Percentiles rank a stretch among this genome's conserved stretches.
Evolutionary conservation across 2,329 filamentous ascomycete genomes (phyloP).

Genomic region (Aspergillus spinulosporus): DNA sequence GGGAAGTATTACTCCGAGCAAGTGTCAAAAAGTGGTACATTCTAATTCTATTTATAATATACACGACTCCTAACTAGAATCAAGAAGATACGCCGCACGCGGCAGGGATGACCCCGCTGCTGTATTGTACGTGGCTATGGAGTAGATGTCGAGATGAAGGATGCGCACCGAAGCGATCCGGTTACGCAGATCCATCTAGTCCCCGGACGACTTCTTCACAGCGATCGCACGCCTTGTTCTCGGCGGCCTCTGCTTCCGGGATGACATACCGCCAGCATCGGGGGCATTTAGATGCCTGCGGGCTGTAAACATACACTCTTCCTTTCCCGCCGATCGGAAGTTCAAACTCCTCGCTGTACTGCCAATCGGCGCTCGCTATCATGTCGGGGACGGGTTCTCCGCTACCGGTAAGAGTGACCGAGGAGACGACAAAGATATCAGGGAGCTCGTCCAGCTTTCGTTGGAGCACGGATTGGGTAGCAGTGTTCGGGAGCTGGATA

Average conservation of each 20-base stretch:
- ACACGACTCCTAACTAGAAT: neutral
- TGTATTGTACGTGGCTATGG: conserved; percentile 6
- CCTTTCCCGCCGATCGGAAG: conserved; percentile 35
- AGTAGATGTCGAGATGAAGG: neutral
- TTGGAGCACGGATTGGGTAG: conserved; percentile 28
- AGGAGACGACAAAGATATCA: conserved; percentile 69
- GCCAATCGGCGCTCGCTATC: conserved; percentile 42
- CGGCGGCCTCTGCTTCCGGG: conserved; percentile 43
- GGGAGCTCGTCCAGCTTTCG: conserved; percentile 54
- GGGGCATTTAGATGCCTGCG: conserved; percentile 68
- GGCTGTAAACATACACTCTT: conserved; percentile 46
- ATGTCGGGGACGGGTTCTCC: conserved; percentile 27
- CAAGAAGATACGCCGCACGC: neutral
- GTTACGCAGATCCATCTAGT: conserved; percentile 23
- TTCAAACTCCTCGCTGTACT: conserved; percentile 45
- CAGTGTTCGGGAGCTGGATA: conserved; percentile 29
- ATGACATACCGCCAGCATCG: conserved; percentile 87
- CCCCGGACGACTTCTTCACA: conserved; percentile 67
- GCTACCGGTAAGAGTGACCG: conserved; percentile 54
- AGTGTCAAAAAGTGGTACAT: too few relatives aligned
- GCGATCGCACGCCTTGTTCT: conserved; percentile 68
- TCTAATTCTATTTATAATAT: neutral
- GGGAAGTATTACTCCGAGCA: too few relatives aligned
- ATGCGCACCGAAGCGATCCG: conserved; percentile 7
- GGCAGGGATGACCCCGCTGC: neutral